Percentiles rank a stretch among this genome's conserved stretches.
These are phyloP conservation scores for Chytriomyces confervae DNA, from an alignment of 192 early-diverging fungal genomes.

Conservation along the genomic window DNA sequence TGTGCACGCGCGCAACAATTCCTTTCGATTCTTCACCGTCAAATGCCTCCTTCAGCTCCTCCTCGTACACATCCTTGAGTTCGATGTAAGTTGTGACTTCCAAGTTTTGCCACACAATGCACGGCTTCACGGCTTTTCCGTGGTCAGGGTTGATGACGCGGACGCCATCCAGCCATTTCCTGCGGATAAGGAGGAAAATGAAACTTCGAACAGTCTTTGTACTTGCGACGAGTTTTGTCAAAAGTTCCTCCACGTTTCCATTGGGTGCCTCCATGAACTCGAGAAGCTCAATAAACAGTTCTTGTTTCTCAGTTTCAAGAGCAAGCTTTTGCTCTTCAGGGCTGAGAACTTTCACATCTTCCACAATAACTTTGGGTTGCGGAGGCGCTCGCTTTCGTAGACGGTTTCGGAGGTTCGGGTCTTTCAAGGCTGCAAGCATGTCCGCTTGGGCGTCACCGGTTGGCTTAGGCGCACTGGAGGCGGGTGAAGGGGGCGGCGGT, in stretches of 20 bases:
- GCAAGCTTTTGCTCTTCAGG: slow-evolving; percentile 35
- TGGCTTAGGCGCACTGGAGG: slow-evolving; percentile 6
- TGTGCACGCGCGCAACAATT: slow-evolving; percentile 47
- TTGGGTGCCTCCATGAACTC: slow-evolving; percentile 65
- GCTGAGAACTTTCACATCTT: slow-evolving; percentile 15
- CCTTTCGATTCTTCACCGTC: slow-evolving; percentile 26
- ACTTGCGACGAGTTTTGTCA: slow-evolving; percentile 40
- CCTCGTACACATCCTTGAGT: slow-evolving; percentile 45
- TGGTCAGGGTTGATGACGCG: slow-evolving; percentile 37
- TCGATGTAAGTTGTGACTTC: slow-evolving; percentile 56
- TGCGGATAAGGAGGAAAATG: slow-evolving; percentile 58
- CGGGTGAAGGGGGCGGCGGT: slow-evolving; percentile 27
- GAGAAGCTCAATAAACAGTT: slow-evolving; percentile 59
- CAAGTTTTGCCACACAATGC: slow-evolving; percentile 51
- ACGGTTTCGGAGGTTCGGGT: slow-evolving; percentile 47
- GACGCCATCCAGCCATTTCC: slow-evolving; percentile 53
- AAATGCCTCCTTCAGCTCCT: slow-evolving; percentile 44
- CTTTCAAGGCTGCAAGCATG: slow-evolving; percentile 40
- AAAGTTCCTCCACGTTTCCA: slow-evolving; percentile 58
- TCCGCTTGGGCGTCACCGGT: slow-evolving; percentile 33
- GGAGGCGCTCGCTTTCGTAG: slow-evolving; percentile 39
- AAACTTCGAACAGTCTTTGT: slow-evolving; percentile 54
- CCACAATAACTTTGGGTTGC: slow-evolving; percentile 3
- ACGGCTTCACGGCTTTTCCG: slow-evolving; percentile 38
- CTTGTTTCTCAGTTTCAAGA: slow-evolving; percentile 46